Evolutionary conservation across 169 alveolate genomes (phyloP).

Genomic region (Plasmodium yoelii): DNA sequence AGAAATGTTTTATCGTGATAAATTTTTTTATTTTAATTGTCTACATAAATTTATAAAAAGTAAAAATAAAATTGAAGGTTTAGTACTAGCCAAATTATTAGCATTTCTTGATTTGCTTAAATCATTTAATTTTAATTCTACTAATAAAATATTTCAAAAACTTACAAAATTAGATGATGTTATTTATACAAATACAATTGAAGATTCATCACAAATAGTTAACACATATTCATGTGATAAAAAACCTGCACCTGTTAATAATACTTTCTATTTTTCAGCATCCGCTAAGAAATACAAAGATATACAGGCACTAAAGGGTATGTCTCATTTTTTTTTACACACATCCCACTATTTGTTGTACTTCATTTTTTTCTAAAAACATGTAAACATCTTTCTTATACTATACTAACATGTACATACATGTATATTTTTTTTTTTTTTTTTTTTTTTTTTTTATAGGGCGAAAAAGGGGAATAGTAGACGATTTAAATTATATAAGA

Average conservation of each 20-base stretch:
- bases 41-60: slow-evolving; percentile 49
- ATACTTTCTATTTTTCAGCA: slow-evolving; percentile 40
- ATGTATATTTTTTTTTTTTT: not conserved
- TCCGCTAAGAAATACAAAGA: slow-evolving; percentile 24
- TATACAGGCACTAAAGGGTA: slow-evolving; percentile 30
- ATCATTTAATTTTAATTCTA: slow-evolving; percentile 13
- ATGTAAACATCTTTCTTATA: not conserved
- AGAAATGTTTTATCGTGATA: slow-evolving; percentile 65
- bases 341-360: not conserved
- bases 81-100: slow-evolving; percentile 24
- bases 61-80: slow-evolving; percentile 62
- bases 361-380: too few species aligned
- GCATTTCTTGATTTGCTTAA: slow-evolving; percentile 38
- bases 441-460: slow-evolving; percentile 33
- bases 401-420: not conserved
- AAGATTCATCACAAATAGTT: not conserved
- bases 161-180: slow-evolving; percentile 7
- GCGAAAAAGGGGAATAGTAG: slow-evolving; percentile 34
- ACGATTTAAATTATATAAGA: slow-evolving; percentile 49
- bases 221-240: slow-evolving; percentile 44
- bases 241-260: slow-evolving; percentile 18
- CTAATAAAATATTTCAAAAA: slow-evolving; percentile 41
- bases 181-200: slow-evolving; percentile 28
- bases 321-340: not conserved
- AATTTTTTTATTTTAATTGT: slow-evolving; percentile 55